Evolutionary conservation across 805 yeast species (phyloP).

Genomic region (Metschnikowia aberdeeniae): DNA sequence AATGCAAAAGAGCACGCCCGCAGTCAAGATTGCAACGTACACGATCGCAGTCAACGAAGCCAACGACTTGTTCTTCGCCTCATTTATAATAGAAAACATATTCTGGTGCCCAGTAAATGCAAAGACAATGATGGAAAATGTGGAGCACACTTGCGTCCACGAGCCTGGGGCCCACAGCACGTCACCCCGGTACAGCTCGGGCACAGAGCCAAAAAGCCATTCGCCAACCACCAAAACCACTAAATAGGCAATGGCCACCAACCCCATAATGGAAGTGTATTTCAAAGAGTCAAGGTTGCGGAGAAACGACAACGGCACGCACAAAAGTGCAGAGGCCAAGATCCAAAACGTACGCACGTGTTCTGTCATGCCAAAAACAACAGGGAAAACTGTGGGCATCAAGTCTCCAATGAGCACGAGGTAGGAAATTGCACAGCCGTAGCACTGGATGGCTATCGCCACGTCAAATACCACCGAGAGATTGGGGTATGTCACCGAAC

Average conservation of each 20-base stretch:
- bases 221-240: constrained; percentile 72
- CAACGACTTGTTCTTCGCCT: constrained; percentile 56
- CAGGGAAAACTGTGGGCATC: constrained; percentile 53
- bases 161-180: constrained; percentile 35
- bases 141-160: constrained; percentile 49
- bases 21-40: constrained; percentile 50
- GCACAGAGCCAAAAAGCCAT: constrained; percentile 54
- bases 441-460: constrained; percentile 73
- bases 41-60: constrained; percentile 45
- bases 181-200: constrained; percentile 27
- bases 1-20: constrained; percentile 57
- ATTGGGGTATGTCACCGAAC: constrained; percentile 61
- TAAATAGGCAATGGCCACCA: constrained; percentile 75
- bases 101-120: constrained; percentile 97
- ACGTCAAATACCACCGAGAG: constrained; percentile 64
- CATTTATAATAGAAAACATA: constrained; percentile 86
- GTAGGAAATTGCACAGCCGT: constrained; percentile 71
- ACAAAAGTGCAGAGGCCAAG: constrained; percentile 38
- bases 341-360: constrained; percentile 57
- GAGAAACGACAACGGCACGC: constrained; percentile 67
- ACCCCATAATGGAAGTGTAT: constrained; percentile 79
- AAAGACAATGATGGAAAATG: constrained; percentile 89
- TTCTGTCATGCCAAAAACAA: constrained; percentile 19
- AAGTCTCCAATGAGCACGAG: constrained; percentile 73
- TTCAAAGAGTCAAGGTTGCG: constrained; percentile 76